Evolutionary conservation across 148 eudicot genomes (phyloP).

Genomic region (Amaranthus hypochondriacus): DNA sequence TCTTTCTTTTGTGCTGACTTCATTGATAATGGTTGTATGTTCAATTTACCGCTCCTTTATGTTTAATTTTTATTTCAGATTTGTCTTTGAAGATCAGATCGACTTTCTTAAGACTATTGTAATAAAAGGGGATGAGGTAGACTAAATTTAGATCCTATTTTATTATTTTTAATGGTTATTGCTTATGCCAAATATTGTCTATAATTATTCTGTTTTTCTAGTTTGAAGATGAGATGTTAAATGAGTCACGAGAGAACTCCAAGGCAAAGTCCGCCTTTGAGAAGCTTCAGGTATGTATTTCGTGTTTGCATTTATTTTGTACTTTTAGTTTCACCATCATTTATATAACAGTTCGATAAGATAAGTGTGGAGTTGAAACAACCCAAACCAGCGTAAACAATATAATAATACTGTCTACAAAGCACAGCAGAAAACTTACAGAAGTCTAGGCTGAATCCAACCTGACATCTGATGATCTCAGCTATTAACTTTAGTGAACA

Average conservation of each 20-base stretch:
- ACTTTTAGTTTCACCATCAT: neutral
- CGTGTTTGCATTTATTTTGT: neutral
- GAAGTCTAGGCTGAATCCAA: too few relatives aligned
- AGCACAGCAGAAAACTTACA: too few relatives aligned
- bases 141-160: neutral
- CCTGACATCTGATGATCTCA: too few relatives aligned
- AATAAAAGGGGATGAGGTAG: slow-evolving; percentile 3
- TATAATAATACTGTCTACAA: too few relatives aligned
- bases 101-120: neutral
- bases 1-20: slow-evolving; percentile 10
- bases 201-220: slow-evolving; percentile 25
- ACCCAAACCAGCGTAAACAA: too few relatives aligned
- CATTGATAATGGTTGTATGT: neutral
- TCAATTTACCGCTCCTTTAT: slow-evolving; percentile 3
- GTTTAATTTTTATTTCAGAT: slow-evolving; percentile 20
- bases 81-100: slow-evolving; percentile 5
- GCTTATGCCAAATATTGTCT: neutral
- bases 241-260: slow-evolving; percentile 40
- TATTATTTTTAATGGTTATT: neutral
- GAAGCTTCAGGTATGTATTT: slow-evolving; percentile 55
- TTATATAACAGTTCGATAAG: too few relatives aligned
- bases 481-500: too few relatives aligned
- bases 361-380: too few relatives aligned
- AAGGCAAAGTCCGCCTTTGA: slow-evolving; percentile 56
- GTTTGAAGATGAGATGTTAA: slow-evolving; percentile 41